Base-by-base conservation (phyloP, 768 basidiomycete genomes). In the Harrya chromipes region DNA sequence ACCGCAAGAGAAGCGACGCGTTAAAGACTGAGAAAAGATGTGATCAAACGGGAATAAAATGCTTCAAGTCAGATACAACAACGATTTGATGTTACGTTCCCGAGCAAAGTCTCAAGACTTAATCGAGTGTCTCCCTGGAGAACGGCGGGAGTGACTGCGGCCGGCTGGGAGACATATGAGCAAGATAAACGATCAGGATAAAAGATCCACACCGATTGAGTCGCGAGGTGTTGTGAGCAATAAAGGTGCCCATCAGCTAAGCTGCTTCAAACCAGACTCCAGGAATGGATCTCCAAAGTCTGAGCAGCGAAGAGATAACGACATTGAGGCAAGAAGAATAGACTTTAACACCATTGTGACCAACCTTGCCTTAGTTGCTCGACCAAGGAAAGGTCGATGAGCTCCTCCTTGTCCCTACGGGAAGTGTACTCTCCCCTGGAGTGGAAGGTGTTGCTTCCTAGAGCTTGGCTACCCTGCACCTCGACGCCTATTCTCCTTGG, bases 241-340 rank as follows among this genome's bases (percentile, higher is more conserved):
- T 24, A 21, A 16, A 11, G 9, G 41, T 38, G 24, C 20, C 45
- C 16, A 48, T 63, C 40, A 60, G 23, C 71, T 60, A 43, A 50
- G 29, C 40, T 59, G 53, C 47, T 70, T 70, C 35, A 64, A 53
- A 23, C 43, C 49, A 47, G 60, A 53, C 19, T 80, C 77, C 37
- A 71, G 62, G 62, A 82, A 80, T 26, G 80, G 80, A 67, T 82
- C 80, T 19, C 79, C 79, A 34, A 81, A 74, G 58, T 81, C 79
- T 80, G 57, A 26, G 38, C 50, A 46, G 26, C 24, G 24, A 44
- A 42, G 19, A 4, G 38, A 37, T 26, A 33, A 40, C 29, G 27
- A 48, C 7, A 24, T 23, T 44, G 29, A 46, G 47, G 34, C 47
- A 42, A 40, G 43, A 33, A 50, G 23, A 42, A 43, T 52, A 45